Evolutionary conservation across 306 rosid species (phyloP), one percentile per base, ranked within the genome.

Genomic region (Pyrus bretschneideri): DNA sequence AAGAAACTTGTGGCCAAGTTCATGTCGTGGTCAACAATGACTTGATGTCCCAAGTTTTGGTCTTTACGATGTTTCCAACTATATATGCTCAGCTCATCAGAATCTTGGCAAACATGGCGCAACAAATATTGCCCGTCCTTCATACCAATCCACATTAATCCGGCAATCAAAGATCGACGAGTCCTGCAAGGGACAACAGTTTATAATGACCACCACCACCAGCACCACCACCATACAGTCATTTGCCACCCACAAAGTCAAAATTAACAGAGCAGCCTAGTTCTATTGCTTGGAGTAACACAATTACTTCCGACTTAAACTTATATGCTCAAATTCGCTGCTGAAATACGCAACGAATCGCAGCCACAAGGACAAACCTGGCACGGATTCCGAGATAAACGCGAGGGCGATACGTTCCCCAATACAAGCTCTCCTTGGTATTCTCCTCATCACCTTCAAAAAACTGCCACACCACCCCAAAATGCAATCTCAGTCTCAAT

Each of bases 401-500:
- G 52, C 89, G 93, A 42, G 97, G 98, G 30, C 98, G 97, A 83
- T 92, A 92, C 11, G 98, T 92, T 81, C 98, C 98, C 97, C 98
- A 95, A 42, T 92, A 92, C 93, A 95, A 78, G 81, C 93, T 92
- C 88, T 95, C 98, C 87, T 80, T 89, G 77, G 3, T 40, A 40
- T 40, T 40, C 45, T 40, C 45, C 45, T 95, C 97, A 83, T 88
- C 84, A 18, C 97, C 98, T 86, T 92, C 45, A 40, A 40, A 93
- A 88, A 95, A 95, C 98, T 95, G 90, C 73, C 19, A 76, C 44
- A 35, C 45, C 40, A 35, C 73, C 10, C 3, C 11, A 42, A 49
- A 72, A 76, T 12, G 74, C 67, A 40, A 40, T 40, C 45, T 40
- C 67, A 40, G 12, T 40, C 45, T 9, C 45, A 40, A 9, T 40